Evolutionary conservation across 2,329 filamentous ascomycete genomes (phyloP), one percentile per base, ranked within the genome.

Genomic region (Cytospora piceicola): DNA sequence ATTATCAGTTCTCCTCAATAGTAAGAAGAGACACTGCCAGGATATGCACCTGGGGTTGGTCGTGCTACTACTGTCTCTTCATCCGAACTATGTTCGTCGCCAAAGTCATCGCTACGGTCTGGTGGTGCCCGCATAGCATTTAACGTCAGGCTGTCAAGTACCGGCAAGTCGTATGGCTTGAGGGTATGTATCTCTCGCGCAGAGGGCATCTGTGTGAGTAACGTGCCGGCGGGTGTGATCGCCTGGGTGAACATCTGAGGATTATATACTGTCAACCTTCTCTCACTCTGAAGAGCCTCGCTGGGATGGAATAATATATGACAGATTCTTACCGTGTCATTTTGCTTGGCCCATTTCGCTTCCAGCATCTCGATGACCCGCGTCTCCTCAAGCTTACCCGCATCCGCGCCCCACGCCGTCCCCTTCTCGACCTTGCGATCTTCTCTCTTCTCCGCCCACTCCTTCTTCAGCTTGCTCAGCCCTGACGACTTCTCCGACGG

Each of bases 271-370:
- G 53, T 68, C 58, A 68, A 57, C 27, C 46, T 32, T 20, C 6
- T 17, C 15, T 24, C 32, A 32, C 27, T n/a, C 17, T 42, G 42
- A 12, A 39, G 30, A 8, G 5, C 3, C 17, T 42, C 14, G 17
- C 9, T 15, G 42, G 5, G 30, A 20, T 42, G 3, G 8, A 29
- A 34, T 29, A 27, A 36, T 29, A 36, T 39, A 60, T 24, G n/a
- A 52, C 51, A 64, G 58, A 14, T 22, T 69, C 87, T 79, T 79
- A 96, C 92, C 22, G 92, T 96, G 76, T 97, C 93, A 74, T 99
- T 99, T 77, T 93, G 88, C 79, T 93, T 95, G 68, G 87, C 88
- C 94, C 95, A 97, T 75, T 97, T 97, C 46, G 83, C 84, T 71
- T 96, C 87, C 39, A 99, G 80, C 88, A 95, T 92, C 72, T 95